phyloP scores from a whole-genome alignment of 805 yeast genomes.

The Ogataea neopini region DNA sequence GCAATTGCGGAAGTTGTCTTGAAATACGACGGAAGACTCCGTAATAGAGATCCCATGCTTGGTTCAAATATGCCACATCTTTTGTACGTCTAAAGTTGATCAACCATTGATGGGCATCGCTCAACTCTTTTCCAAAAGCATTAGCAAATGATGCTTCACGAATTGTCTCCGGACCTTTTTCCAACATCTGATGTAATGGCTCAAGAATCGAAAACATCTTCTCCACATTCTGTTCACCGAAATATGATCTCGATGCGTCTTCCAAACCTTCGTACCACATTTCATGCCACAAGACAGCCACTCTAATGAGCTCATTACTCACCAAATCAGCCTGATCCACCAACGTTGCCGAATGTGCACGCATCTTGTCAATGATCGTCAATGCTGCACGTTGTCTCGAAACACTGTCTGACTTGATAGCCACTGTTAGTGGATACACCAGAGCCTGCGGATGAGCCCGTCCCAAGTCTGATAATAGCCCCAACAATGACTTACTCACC shows the following conservation, averaged over 20 bases:
- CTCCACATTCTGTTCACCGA: constrained; percentile 92
- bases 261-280: constrained; percentile 98
- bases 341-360: constrained; percentile 77
- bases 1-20: constrained; percentile 84
- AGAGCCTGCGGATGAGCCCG: constrained; percentile 96
- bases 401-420: constrained; percentile 89
- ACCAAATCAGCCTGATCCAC: constrained; percentile 94
- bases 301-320: constrained; percentile 90
- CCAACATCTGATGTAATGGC: constrained; percentile 83
- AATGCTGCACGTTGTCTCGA: constrained; percentile 90
- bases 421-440: constrained; percentile 93
- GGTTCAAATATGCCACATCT: constrained; percentile 85
- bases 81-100: constrained; percentile 79
- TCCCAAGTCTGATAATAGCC: constrained; percentile 82
- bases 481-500: constrained; percentile 78
- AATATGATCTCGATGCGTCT: constrained; percentile 90
- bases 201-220: constrained; percentile 91
- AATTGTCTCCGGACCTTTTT: constrained; percentile 87
- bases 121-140: constrained; percentile 89
- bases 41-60: constrained; percentile 97
- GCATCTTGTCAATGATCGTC: constrained; percentile 88
- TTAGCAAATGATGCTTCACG: constrained; percentile 91
- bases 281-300: constrained; percentile 96
- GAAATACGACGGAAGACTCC: constrained; percentile 90
- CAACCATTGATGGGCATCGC: constrained; percentile 94